A percentile compares a stretch with the other conserved stretches of the same genome.
Conservation (phyloP, 176 grass and related monocot species). For the maize (Zea mays) region DNA sequence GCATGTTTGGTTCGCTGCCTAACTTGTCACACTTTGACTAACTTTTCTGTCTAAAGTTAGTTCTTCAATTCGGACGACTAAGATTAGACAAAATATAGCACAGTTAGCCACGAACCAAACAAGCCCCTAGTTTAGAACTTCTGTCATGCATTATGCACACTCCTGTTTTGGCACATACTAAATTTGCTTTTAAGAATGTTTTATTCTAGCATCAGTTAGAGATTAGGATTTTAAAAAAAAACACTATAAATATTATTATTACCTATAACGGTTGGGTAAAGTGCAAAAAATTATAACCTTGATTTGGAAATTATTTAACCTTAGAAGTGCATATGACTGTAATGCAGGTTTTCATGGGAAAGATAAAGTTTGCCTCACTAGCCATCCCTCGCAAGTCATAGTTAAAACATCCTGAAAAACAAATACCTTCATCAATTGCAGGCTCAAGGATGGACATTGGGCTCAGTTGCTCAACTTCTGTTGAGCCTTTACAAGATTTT, state of each 20-base stretch:
- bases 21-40: no score
- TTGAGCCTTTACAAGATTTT: slow-evolving; percentile 39
- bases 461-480: slow-evolving; percentile 58
- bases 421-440: slow-evolving; percentile 52
- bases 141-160: not conserved
- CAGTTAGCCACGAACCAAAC: no score
- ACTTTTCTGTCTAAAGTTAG: no score
- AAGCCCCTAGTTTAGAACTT: not conserved
- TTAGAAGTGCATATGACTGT: not conserved
- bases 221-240: no score
- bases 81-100: no score
- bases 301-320: slow-evolving; percentile 7
- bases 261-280: not conserved
- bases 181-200: not conserved
- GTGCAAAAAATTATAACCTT: not conserved
- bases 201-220: no score
- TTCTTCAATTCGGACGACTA: no score
- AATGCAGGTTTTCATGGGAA: slow-evolving; percentile 5
- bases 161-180: not conserved
- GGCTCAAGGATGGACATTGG: slow-evolving; percentile 63
- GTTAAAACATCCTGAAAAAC: slow-evolving; percentile 45
- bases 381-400: slow-evolving; percentile 35
- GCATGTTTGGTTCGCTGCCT: no score
- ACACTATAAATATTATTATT: not conserved
- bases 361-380: slow-evolving; percentile 34